Evolutionary conservation across 768 basidiomycete species (phyloP), one percentile per base, ranked within the genome.

Genomic region (Suillus weaverae): DNA sequence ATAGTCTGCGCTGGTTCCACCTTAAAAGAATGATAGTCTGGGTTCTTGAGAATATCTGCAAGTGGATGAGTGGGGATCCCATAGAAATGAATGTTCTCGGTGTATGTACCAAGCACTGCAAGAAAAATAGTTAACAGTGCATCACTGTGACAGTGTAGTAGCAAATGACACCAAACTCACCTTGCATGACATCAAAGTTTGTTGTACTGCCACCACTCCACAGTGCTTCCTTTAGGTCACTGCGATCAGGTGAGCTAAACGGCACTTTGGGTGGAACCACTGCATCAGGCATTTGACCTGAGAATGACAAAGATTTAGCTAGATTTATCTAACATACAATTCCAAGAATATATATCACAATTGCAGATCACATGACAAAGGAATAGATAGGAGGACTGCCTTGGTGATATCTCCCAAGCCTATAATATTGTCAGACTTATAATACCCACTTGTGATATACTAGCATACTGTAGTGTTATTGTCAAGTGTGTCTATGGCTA

Each of bases 181-280:
- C 57, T 53, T 36, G 44, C 6, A 26, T 51, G 7, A 54, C 59
- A 44, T 64, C 48, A 1, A 64, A 39, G 16, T 53, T 35, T 10
- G 30, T 10, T 2, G 38, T 41, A 5, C 4, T 44, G 8, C 64
- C 64, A 8, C 64, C 59, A 20, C 3, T 22, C 38, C 54, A 3
- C 10, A 64, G 39, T 10, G 51, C 59, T 32, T 61, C 20, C 22
- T 44, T 64, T 20, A 64, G 59, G 26, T 61, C 16, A 4, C 22
- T 32, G 16, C 39, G 5, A 30, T 64, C n/a, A 5, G 64, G 64
- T 14, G 18, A 55, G 26, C 26, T n/a, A 26, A 46, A 36, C 8
- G 11, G 20, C 0, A 2, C 22, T 14, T n/a, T 13, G 10, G 41
- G n/a, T 46, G 44, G n/a, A 4, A 11, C 44, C 22, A 11, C 48